Evolutionary conservation across 331 rosid genomes (phyloP), one percentile per base, ranked within the genome.

Genomic region (Quercus phellos): DNA sequence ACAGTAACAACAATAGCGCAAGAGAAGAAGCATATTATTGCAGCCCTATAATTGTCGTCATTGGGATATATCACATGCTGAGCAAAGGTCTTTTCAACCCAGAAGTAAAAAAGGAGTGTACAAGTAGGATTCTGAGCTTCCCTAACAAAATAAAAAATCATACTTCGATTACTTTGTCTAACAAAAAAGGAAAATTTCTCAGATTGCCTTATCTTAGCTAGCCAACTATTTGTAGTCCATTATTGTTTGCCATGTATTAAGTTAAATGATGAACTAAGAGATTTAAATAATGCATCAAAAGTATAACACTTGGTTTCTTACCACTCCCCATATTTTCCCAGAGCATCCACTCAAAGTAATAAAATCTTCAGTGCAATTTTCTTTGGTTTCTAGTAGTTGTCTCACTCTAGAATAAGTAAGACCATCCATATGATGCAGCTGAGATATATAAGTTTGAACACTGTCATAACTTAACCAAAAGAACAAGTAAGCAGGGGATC

Each of bases 381-480:
- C 94, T 71, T 80, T 74, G 54, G 83, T 88, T 83, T 78, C 90
- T 74, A 92, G 92, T 80, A 88, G 91, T 76, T 88, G 81, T 82
- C 86, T 86, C 79, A 89, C 97, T 14, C 82, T 72, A 51, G 91
- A 83, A 61, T 84, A 90, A 32, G 84, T 73, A 70, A 94, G 92
- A 79, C 97, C 97, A 79, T 94, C 98, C 74, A 94, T 91, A 74
- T 89, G 95, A 86, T 94, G 97, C 88, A 92, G 92, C 98, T 94
- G 95, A 60, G 85, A 83, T 70, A 74, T 42, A 74, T 68, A 77
- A 68, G 75, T 29, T 42, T 1, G 13, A 64, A 32, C 46, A 64
- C 30, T 32, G 5, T 5, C 11, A 61, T 27, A 60, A 29, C 38
- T 60, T 27, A 64, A 64, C 24, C 70, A 64, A 68, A 68, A 55